Conservation (phyloP, 2,329 filamentous ascomycete genomes). For the Malbranchea zuffiana region DNA sequence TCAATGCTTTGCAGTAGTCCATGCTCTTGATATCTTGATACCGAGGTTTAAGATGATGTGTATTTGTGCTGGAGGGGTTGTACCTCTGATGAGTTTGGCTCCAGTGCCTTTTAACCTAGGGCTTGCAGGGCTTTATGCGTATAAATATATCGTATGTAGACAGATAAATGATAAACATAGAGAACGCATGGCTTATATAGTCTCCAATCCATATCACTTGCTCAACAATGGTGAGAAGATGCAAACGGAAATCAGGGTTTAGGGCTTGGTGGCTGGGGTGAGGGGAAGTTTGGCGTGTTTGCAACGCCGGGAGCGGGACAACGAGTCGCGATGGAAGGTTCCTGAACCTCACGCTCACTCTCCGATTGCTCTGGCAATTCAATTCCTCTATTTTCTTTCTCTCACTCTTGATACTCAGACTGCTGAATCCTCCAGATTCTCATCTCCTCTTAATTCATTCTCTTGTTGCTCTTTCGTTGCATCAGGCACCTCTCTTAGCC, state of each 20-base stretch:
- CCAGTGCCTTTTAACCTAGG: no score
- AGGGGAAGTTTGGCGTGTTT: conserved; percentile 17
- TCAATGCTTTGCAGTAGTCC: no score
- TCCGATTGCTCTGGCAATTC: background rate
- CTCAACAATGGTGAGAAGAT: no score
- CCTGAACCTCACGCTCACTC: conserved; percentile 24
- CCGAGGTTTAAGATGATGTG: no score
- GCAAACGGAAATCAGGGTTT: conserved; percentile 10
- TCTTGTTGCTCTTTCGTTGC: background rate
- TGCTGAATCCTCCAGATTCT: background rate
- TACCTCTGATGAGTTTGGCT: no score
- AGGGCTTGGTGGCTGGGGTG: conserved; percentile 9
- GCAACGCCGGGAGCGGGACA: conserved; percentile 9
- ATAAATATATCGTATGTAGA: no score
- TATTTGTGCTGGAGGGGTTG: no score
- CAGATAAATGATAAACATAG: no score
- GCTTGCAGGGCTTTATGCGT: no score
- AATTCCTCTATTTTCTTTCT: background rate
- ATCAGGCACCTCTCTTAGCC: conserved; percentile 7
- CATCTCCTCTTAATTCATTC: conserved; percentile 3
- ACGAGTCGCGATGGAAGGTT: conserved; percentile 29
- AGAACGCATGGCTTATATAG: no score
- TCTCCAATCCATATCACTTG: no score
- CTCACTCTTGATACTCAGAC: background rate
- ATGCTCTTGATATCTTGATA: no score